A percentile compares a stretch with the other conserved stretches of the same genome.
Evolutionary conservation across 495 filamentous ascomycete genomes (phyloP).

Genomic region (Aspergillus kassunensis): DNA sequence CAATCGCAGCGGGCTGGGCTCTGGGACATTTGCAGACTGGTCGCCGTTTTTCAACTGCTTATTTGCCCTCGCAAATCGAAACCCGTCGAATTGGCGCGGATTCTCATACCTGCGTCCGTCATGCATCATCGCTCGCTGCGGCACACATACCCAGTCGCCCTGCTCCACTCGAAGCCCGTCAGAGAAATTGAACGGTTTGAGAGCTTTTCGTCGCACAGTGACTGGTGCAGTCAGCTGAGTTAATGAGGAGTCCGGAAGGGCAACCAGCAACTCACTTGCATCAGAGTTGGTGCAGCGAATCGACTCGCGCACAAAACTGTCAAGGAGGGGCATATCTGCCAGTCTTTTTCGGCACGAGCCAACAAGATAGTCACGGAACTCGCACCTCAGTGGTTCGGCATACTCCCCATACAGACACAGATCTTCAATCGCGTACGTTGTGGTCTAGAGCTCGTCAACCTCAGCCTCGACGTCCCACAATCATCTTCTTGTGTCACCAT

Average conservation of each 20-base stretch:
- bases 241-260: not conserved
- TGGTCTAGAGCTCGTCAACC: not conserved
- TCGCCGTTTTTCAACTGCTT: not conserved
- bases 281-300: not conserved
- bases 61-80: not conserved
- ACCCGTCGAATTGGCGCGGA: not conserved
- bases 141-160: slow-evolving; percentile 1
- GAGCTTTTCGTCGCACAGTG: not conserved
- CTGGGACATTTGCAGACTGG: not conserved
- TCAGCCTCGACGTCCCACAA: not conserved
- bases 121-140: not conserved
- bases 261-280: not conserved
- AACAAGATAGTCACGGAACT: no score
- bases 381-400: not conserved
- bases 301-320: slow-evolving; percentile 2
- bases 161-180: not conserved
- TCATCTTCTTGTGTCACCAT: not conserved
- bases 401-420: slow-evolving; percentile 2
- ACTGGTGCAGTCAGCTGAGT: not conserved
- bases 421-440: slow-evolving; percentile 2
- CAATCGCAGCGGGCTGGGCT: not conserved
- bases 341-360: no score
- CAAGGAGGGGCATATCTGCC: not conserved
- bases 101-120: not conserved
- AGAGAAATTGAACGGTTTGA: not conserved